phyloP scores from a whole-genome alignment of 108 stramenopile genomes.

The Ochromonas danica region DNA sequence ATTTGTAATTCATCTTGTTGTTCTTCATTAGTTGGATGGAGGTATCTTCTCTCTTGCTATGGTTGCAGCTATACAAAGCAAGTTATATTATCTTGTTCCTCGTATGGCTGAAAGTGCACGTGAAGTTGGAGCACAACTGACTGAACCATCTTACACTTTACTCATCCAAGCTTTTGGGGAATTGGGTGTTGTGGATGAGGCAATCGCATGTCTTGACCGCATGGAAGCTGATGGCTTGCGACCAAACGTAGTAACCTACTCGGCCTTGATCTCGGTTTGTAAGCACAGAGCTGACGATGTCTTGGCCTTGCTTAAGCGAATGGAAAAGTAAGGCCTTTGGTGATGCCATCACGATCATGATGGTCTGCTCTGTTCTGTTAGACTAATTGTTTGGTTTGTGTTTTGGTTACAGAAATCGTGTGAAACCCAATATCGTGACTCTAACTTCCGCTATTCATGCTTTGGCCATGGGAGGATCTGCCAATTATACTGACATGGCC shows the following conservation, averaged over 20 bases:
- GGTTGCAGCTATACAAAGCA: background rate
- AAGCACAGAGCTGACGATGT: background rate
- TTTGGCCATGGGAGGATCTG: background rate
- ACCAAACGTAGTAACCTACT: background rate
- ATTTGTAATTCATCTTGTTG: background rate
- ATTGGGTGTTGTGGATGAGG: background rate
- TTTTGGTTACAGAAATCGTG: no score
- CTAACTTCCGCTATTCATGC: background rate
- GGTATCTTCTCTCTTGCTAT: background rate
- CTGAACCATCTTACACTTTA: background rate
- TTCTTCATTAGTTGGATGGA: background rate
- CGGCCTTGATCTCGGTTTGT: background rate
- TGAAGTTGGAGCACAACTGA: background rate
- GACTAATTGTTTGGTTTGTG: no score
- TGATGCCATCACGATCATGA: no score
- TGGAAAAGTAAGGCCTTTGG: background rate
- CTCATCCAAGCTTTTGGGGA: background rate
- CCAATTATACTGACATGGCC: background rate
- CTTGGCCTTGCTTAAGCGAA: background rate
- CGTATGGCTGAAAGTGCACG: background rate
- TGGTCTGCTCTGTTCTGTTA: no score
- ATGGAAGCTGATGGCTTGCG: background rate
- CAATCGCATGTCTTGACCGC: background rate
- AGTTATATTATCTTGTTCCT: background rate
- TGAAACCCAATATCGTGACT: background rate